A percentile compares a stretch with the other conserved stretches of the same genome.
phyloP scores from a whole-genome alignment of 2,329 filamentous ascomycete species.

The Pleurostoma richardsiae region DNA sequence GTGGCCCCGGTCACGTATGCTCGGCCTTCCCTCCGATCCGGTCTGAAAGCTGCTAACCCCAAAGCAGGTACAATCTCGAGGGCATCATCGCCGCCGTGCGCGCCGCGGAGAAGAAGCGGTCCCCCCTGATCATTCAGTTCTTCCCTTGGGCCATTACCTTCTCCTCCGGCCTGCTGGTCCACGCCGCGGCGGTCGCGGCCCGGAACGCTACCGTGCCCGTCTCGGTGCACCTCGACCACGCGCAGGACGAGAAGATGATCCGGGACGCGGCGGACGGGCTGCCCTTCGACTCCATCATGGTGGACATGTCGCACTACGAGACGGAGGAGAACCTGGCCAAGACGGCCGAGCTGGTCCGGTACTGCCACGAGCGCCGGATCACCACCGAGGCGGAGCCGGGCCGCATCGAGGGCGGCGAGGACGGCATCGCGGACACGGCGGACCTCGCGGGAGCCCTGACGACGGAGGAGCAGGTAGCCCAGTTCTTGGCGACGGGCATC shows the following conservation, averaged over 20 bases:
- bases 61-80: slow-evolving; percentile 57
- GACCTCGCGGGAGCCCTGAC: slow-evolving; percentile 55
- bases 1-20: slow-evolving; percentile 7
- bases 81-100: slow-evolving; percentile 62
- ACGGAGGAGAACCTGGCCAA: slow-evolving; percentile 63
- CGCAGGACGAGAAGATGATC: slow-evolving; percentile 55
- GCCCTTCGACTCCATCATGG: slow-evolving; percentile 68
- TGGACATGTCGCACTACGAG: slow-evolving; percentile 71
- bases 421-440: slow-evolving; percentile 51
- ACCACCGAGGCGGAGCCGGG: slow-evolving; percentile 62
- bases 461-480: slow-evolving; percentile 52
- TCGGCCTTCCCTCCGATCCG: not conserved
- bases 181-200: slow-evolving; percentile 50
- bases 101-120: slow-evolving; percentile 62
- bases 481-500: slow-evolving; percentile 57
- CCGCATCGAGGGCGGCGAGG: slow-evolving; percentile 59
- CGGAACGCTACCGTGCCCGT: slow-evolving; percentile 52
- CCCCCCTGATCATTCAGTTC: slow-evolving; percentile 64
- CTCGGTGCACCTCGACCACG: slow-evolving; percentile 62
- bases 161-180: slow-evolving; percentile 47
- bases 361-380: slow-evolving; percentile 58
- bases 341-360: slow-evolving; percentile 55
- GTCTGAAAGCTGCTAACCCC: not conserved
- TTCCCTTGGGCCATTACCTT: slow-evolving; percentile 69
- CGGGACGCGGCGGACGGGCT: slow-evolving; percentile 47